Conservation (phyloP, 2,329 filamentous ascomycete genomes). For the Dactylonectria macrodidyma region DNA sequence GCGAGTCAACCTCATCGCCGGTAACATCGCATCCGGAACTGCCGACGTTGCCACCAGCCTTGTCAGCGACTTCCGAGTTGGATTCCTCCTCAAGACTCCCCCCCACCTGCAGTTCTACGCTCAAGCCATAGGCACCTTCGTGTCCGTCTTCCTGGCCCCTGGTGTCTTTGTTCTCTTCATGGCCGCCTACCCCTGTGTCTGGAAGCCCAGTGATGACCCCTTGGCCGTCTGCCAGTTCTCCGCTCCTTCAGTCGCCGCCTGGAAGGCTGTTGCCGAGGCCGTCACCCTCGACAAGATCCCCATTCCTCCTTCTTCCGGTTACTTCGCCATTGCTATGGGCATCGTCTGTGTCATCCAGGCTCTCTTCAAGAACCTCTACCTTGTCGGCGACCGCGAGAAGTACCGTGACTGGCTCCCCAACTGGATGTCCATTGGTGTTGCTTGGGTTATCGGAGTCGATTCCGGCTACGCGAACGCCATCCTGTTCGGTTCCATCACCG, state of each 20-base stretch:
- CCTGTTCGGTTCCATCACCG: conserved; percentile 67
- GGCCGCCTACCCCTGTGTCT: conserved; percentile 78
- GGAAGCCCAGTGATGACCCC: conserved; percentile 60
- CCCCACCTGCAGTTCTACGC: conserved; percentile 78
- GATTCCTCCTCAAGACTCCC: conserved; percentile 76
- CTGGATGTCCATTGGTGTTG: conserved; percentile 74
- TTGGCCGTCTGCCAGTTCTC: conserved; percentile 67
- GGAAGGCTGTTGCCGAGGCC: conserved; percentile 75
- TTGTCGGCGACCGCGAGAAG: conserved; percentile 66
- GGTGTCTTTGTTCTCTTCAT: conserved; percentile 79
- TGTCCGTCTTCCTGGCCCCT: conserved; percentile 77
- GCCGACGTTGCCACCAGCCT: conserved; percentile 68
- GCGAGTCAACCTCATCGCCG: conserved; percentile 76
- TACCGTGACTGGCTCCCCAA: conserved; percentile 72
- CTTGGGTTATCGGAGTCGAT: conserved; percentile 71
- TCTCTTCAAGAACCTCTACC: conserved; percentile 67
- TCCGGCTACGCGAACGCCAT: conserved; percentile 69
- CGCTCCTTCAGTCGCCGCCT: conserved; percentile 75
- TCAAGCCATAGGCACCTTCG: conserved; percentile 73
- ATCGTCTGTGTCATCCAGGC: conserved; percentile 66
- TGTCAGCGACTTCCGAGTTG: conserved; percentile 76
- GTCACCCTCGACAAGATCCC: conserved; percentile 70
- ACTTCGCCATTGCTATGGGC: conserved; percentile 71
- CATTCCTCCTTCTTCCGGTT: conserved; percentile 67
- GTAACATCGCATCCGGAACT: conserved; percentile 69